Conservation (phyloP, 805 yeast species). For the Sungouiozyma intestinalis region DNA sequence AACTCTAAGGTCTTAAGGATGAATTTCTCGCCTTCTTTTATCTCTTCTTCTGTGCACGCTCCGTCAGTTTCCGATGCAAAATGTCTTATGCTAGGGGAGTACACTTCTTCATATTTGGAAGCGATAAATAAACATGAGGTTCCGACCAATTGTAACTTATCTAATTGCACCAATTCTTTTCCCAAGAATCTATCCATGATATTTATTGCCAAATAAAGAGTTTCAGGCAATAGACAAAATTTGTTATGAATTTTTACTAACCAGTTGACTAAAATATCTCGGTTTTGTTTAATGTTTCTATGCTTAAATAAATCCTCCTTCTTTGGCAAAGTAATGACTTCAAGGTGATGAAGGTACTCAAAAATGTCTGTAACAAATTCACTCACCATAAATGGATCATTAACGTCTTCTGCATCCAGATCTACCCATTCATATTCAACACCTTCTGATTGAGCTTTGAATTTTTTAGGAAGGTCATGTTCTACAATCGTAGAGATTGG, state of each 20-base stretch:
- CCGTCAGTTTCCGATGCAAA: slow-evolving; percentile 84
- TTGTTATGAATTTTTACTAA: slow-evolving; percentile 78
- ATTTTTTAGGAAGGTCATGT: slow-evolving; percentile 26
- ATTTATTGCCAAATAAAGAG: slow-evolving; percentile 73
- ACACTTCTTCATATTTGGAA: slow-evolving; percentile 89
- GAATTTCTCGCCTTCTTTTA: slow-evolving; percentile 75
- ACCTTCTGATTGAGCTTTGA: slow-evolving; percentile 24
- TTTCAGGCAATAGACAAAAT: slow-evolving; percentile 79
- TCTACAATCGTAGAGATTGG: slow-evolving; percentile 28
- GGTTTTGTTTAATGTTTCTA: slow-evolving; percentile 35
- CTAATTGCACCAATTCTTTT: slow-evolving; percentile 64
- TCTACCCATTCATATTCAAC: slow-evolving; percentile 52
- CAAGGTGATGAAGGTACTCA: slow-evolving; percentile 63
- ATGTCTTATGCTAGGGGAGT: slow-evolving; percentile 75
- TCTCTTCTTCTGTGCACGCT: slow-evolving; percentile 71
- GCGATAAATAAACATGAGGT: slow-evolving; percentile 82
- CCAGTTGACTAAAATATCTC: slow-evolving; percentile 91
- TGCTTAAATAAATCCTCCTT: slow-evolving; percentile 32
- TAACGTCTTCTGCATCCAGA: slow-evolving; percentile 65
- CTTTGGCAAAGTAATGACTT: slow-evolving; percentile 57
- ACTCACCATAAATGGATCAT: slow-evolving; percentile 83
- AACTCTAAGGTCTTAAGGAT: slow-evolving; percentile 65
- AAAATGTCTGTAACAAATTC: slow-evolving; percentile 88
- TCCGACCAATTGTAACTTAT: slow-evolving; percentile 74
- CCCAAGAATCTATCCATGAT: slow-evolving; percentile 82